Percentiles rank a stretch among this genome's conserved stretches.
Conservation (phyloP, 225 moss, liverwort and hornwort genomes). For the Bryum argenteum region DNA sequence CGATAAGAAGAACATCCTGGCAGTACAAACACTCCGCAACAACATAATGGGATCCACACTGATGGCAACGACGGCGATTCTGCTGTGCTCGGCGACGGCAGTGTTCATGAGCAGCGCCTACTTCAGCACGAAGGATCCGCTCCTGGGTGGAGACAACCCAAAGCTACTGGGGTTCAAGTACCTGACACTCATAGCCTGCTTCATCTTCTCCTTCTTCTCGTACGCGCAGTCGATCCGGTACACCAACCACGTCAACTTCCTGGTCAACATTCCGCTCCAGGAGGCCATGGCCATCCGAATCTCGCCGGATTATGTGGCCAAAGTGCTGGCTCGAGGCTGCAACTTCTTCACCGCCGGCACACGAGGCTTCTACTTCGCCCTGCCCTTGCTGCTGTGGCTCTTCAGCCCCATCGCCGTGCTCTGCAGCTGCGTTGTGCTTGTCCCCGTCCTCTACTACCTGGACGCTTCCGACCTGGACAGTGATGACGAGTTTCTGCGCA, state of each 20-base stretch:
- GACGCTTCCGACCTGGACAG: slow-evolving; percentile 42
- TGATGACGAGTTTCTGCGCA: slow-evolving; percentile 39
- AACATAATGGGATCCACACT: slow-evolving; percentile 89
- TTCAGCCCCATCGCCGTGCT: slow-evolving; percentile 61
- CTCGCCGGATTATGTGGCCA: slow-evolving; percentile 55
- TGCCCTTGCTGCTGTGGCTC: slow-evolving; percentile 57
- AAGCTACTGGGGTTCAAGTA: slow-evolving; percentile 49
- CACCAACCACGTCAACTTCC: slow-evolving; percentile 83
- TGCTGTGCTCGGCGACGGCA: slow-evolving; percentile 69
- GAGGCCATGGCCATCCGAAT: slow-evolving; percentile 44
- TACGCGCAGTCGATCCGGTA: slow-evolving; percentile 77
- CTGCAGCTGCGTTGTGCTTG: slow-evolving; percentile 29
- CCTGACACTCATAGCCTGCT: slow-evolving; percentile 57
- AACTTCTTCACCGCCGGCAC: slow-evolving; percentile 59
- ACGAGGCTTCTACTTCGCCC: slow-evolving; percentile 47
- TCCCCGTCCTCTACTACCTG: slow-evolving; percentile 49
- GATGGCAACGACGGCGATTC: slow-evolving; percentile 77
- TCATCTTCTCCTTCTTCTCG: slow-evolving; percentile 68
- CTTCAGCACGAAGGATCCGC: slow-evolving; percentile 45
- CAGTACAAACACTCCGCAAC: slow-evolving; percentile 91
- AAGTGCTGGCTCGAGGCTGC: slow-evolving; percentile 46
- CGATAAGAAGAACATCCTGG: slow-evolving; percentile 83
- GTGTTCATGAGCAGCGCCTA: slow-evolving; percentile 83
- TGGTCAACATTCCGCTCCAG: slow-evolving; percentile 70
- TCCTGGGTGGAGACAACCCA: slow-evolving; percentile 1